Evolutionary conservation across 83 land plant genomes (phyloP).

Genomic region (Thuja plicata): DNA sequence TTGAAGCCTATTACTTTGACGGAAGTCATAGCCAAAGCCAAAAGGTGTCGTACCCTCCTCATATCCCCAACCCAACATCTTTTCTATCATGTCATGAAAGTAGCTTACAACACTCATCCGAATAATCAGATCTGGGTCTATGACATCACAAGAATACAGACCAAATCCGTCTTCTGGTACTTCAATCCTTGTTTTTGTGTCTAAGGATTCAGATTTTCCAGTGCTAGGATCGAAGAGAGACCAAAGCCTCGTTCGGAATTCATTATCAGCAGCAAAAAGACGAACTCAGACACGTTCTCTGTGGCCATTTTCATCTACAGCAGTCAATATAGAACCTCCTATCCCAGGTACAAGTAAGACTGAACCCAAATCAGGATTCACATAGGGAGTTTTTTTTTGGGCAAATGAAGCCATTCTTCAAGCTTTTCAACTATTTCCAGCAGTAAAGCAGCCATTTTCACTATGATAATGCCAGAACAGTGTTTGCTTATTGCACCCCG

Average conservation of each 20-base stretch:
- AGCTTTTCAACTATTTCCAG: slow-evolving; percentile 50
- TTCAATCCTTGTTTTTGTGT: slow-evolving; percentile 45
- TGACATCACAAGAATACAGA: slow-evolving; percentile 65
- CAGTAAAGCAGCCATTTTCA: slow-evolving; percentile 36
- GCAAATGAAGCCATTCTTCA: slow-evolving; percentile 48
- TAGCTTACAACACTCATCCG: slow-evolving; percentile 60
- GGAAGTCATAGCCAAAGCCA: slow-evolving; percentile 91
- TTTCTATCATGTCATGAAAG: slow-evolving; percentile 82
- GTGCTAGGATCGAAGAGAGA: slow-evolving; percentile 85
- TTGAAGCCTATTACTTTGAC: slow-evolving; percentile 88
- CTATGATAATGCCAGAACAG: background rate
- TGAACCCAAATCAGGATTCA: slow-evolving; percentile 77
- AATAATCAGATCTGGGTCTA: slow-evolving; percentile 79
- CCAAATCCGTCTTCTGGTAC: slow-evolving; percentile 82
- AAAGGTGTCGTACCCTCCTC: slow-evolving; percentile 84
- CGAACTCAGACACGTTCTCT: slow-evolving; percentile 97
- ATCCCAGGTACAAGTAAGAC: slow-evolving; percentile 93
- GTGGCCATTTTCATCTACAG: slow-evolving; percentile 71
- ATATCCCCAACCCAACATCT: slow-evolving; percentile 78
- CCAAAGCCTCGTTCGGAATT: slow-evolving; percentile 82
- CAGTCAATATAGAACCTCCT: slow-evolving; percentile 85
- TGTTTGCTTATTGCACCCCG: too few relatives aligned
- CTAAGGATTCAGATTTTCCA: slow-evolving; percentile 65
- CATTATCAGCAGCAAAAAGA: slow-evolving; percentile 80
- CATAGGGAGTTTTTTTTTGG: slow-evolving; percentile 36